These are phyloP conservation scores for Kwoniella sp. DNA, from an alignment of 768 basidiomycete genomes.

Conservation along the genomic window DNA sequence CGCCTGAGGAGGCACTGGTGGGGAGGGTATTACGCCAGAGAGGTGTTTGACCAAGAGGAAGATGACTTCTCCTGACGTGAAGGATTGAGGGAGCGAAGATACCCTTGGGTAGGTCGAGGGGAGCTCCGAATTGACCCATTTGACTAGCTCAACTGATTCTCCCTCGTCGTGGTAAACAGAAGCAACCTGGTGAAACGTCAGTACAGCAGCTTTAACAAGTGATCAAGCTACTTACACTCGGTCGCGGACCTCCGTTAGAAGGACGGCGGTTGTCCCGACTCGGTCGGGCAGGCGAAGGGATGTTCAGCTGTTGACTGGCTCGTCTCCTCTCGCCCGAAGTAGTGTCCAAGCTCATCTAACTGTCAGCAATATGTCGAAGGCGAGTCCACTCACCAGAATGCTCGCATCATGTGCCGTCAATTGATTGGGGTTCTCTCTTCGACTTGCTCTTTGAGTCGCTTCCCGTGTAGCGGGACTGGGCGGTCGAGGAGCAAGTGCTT, in stretches of 20 bases:
- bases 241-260: constrained; percentile 4
- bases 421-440: constrained; percentile 78
- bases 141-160: constrained; percentile 55
- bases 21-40: constrained; percentile 47
- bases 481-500: constrained; percentile 93
- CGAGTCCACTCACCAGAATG: constrained; percentile 24
- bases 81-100: constrained; percentile 50
- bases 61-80: constrained; percentile 64
- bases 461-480: constrained; percentile 84
- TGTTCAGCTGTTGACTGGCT: constrained; percentile 12
- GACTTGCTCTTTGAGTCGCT: constrained; percentile 78
- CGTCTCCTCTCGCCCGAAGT: constrained; percentile 19
- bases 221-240: constrained; percentile 2
- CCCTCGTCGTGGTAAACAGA: constrained; percentile 52
- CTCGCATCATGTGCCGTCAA: constrained; percentile 53
- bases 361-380: not conserved
- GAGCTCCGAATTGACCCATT: constrained; percentile 85
- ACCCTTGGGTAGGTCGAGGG: constrained; percentile 59
- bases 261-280: constrained; percentile 19
- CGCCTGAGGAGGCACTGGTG: constrained; percentile 70
- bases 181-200: constrained; percentile 3
- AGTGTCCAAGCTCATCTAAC: constrained; percentile 30
- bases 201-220: not conserved
- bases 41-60: constrained; percentile 72
- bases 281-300: constrained; percentile 12